Percentiles rank a stretch among this genome's conserved stretches.
Evolutionary conservation across 2,329 filamentous ascomycete species (phyloP).

Genomic region (Zymoseptoria crescenta): DNA sequence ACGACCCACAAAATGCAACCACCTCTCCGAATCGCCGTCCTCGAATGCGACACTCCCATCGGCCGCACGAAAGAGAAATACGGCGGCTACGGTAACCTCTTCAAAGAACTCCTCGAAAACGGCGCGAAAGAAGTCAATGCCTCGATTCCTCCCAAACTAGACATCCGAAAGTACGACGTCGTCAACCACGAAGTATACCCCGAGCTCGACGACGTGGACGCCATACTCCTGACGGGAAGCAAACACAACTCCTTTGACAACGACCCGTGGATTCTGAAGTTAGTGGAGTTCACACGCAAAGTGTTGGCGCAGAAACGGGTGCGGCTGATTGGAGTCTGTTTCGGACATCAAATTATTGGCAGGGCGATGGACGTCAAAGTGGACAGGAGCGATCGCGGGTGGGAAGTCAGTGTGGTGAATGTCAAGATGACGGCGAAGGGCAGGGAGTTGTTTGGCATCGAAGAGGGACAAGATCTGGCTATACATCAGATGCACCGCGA

Average conservation of each 20-base stretch:
- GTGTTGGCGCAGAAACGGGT: slow-evolving; percentile 56
- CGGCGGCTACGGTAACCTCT: slow-evolving; percentile 61
- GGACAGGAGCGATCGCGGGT: slow-evolving; percentile 58
- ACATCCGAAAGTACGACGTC: slow-evolving; percentile 62
- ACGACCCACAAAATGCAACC: not conserved
- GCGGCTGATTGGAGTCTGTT: slow-evolving; percentile 72
- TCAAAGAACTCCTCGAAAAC: slow-evolving; percentile 45
- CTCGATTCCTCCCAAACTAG: slow-evolving; percentile 41
- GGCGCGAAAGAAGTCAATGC: slow-evolving; percentile 40
- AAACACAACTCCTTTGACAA: slow-evolving; percentile 67
- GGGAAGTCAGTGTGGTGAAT: slow-evolving; percentile 72
- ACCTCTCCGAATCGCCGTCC: slow-evolving; percentile 66
- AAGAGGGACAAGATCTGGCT: slow-evolving; percentile 45
- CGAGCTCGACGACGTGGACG: slow-evolving; percentile 65
- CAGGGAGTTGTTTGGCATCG: slow-evolving; percentile 60
- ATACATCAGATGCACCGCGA: slow-evolving; percentile 87
- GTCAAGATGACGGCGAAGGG: slow-evolving; percentile 62
- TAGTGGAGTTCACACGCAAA: slow-evolving; percentile 60
- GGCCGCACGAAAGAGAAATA: slow-evolving; percentile 57
- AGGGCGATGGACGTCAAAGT: slow-evolving; percentile 63
- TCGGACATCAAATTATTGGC: slow-evolving; percentile 78
- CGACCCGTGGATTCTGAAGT: slow-evolving; percentile 65
- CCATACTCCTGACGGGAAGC: slow-evolving; percentile 67
- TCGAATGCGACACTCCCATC: slow-evolving; percentile 78
- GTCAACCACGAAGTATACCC: slow-evolving; percentile 65